Evolutionary conservation across 176 grass and related monocot species (phyloP), one percentile per base, ranked within the genome.

Genomic region (Oryza rufipogon): DNA sequence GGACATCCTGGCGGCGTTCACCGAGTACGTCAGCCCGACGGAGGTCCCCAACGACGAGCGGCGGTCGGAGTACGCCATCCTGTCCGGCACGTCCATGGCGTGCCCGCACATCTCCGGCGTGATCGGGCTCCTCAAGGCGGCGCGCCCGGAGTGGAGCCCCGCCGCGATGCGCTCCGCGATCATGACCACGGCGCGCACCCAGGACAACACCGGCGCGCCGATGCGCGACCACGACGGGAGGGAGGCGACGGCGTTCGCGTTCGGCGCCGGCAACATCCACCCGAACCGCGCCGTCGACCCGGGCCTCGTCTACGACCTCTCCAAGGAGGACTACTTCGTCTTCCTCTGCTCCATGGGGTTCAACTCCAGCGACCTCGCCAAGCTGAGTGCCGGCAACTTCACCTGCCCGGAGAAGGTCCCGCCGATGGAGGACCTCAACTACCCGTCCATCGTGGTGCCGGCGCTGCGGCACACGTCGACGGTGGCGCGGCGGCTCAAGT

Each of bases 1-100:
- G 7, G 76, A 90, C 71, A 94, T 97, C 81, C 83, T 97, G 0
- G 94, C 90, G 30, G 87, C 94, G 6, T 97, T 86, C 73, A 88
- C 88, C 5, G 70, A 93, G 87, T 90, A 74, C 71, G 51, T 85
- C 19, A 71, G 87, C 83, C 86, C 63, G 2, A 34, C 88, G 1
- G 80, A 84, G 77, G 33, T 86, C 3, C 7, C 66, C 14, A 12
- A 11, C 28, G 90, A 83, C 80, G 28, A 20, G 19, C 90, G 85
- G 7, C 73, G 66, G 8, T 90, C 76, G n/a, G 88, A 84, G 68
- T 97, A 87, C 83, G 89, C 85, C 4, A 77, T 94, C 82, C 45
- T 94, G 19, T 94, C 89, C 14, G 90, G 91, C 23, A 92, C 94
- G 6, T 97, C 94, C 74, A 97, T 94, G 94, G 52, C 94, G 34